Evolutionary conservation across 306 rosid genomes (phyloP), one percentile per base, ranked within the genome.

Genomic region (Hippophae rhamnoides): DNA sequence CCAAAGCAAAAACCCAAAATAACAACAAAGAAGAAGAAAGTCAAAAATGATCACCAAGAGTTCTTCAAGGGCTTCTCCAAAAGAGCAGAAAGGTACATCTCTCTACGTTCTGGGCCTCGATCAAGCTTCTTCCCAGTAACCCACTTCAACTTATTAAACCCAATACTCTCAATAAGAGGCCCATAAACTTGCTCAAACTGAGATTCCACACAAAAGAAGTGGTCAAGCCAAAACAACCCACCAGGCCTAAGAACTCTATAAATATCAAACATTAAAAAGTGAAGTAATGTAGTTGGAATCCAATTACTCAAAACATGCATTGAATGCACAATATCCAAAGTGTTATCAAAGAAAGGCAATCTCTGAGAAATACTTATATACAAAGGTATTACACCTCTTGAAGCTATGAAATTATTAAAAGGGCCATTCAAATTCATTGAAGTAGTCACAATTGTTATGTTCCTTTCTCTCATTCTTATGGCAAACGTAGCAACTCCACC

Each of bases 231-330:
- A 7, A 41, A 53, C 55, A 61, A 62, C 44, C 74, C 57, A 27
- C 56, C 62, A 0, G 53, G 68, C 63, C 42, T 6, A 43, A 69
- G 74, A 41, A 55, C 47, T 0, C 54, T 52, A 14, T 69, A 62
- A 57, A 62, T 61, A 61, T 61, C 68, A 48, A 69, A 69, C 58
- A 54, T 10, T 44, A 48, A 52, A 62, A 69, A 69, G 5, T 55
- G 63, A n/a, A 54, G 73, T 3, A 69, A 46, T 26, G 41, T 68
- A 31, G 13, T 27, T 41, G 47, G 53, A 8, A 69, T 69, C 68
- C 74, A 69, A 14, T 62, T 68, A 54, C 62, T 68, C 68, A 69
- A 69, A 62, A 69, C 61, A 62, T 41, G 41, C 5, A 68, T 61
- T 5, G 74, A 69, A 48, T 69, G 68, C 51, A 69, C 48, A 40